These are phyloP conservation scores for Patellifolia procumbens DNA, from an alignment of 179 eudicot species.

Conservation along the genomic window DNA sequence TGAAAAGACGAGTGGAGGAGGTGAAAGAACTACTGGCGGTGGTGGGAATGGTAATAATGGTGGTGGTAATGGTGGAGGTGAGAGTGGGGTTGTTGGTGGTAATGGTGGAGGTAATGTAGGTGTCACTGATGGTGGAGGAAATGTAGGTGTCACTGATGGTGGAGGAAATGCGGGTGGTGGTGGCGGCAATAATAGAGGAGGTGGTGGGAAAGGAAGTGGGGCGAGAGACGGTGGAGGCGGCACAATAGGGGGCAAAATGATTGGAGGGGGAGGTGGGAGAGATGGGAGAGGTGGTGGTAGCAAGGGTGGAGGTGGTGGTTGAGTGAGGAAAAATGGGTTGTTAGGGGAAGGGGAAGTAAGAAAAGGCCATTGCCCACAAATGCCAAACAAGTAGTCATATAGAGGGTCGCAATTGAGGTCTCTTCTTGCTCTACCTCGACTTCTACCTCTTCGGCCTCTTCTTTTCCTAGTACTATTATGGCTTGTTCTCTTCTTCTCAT, in stretches of 20 bases:
- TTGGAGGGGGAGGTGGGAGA: slow-evolving; percentile 7
- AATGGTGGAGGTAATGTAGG: slow-evolving; percentile 16
- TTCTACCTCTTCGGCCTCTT: slow-evolving; percentile 15
- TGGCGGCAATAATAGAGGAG: not conserved
- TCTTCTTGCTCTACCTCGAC: slow-evolving; percentile 26
- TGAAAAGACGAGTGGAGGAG: slow-evolving; percentile 22
- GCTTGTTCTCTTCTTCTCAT: slow-evolving; percentile 22
- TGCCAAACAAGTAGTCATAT: slow-evolving; percentile 41
- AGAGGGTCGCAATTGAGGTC: slow-evolving; percentile 53
- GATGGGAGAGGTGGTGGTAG: slow-evolving; percentile 13
- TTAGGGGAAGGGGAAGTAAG: slow-evolving; percentile 40
- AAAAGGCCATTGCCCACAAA: slow-evolving; percentile 68
- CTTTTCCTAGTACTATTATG: slow-evolving; percentile 3
- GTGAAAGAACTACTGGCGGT: slow-evolving; percentile 14
- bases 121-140: not conserved
- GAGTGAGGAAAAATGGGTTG: slow-evolving; percentile 49
- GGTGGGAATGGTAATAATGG: slow-evolving; percentile 18
- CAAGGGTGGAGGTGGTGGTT: slow-evolving; percentile 24
- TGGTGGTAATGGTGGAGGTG: slow-evolving; percentile 7
- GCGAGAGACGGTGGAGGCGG: slow-evolving; percentile 21
- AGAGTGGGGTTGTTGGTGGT: not conserved
- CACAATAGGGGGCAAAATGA: slow-evolving; percentile 14
- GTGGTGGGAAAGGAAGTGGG: slow-evolving; percentile 21
- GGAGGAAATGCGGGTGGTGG: slow-evolving; percentile 28
- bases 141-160: no score